phyloP scores from a whole-genome alignment of 2,329 filamentous ascomycete genomes.

The Pseudopyrenochaeta lycopersici region DNA sequence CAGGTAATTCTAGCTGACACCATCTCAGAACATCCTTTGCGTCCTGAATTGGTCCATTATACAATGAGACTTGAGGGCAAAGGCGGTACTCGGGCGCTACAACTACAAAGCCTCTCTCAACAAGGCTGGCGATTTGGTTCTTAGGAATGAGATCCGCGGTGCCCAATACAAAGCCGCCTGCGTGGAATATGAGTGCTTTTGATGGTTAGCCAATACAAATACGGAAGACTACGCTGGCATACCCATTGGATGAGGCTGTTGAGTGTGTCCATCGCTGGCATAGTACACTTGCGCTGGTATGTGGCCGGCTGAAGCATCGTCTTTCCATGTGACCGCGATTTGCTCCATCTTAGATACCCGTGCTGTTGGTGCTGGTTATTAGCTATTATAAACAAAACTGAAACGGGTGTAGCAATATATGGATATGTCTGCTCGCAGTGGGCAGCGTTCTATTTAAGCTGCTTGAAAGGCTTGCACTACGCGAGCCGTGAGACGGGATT shows the following conservation, averaged over 20 bases:
- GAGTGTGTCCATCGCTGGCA: neutral
- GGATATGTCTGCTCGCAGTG: neutral
- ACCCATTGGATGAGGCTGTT: constrained; percentile 2
- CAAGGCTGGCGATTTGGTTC: constrained; percentile 1
- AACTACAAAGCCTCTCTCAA: constrained; percentile 8
- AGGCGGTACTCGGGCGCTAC: constrained; percentile 8
- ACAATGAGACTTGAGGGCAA: constrained; percentile 4
- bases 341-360: neutral
- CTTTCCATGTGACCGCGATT: constrained; percentile 2
- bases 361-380: neutral
- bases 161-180: constrained; percentile 12
- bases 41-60: constrained; percentile 6
- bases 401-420: neutral
- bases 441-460: too few species aligned
- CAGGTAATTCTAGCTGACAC: neutral
- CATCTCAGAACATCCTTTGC: constrained; percentile 3
- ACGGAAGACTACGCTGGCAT: neutral
- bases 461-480: too few species aligned
- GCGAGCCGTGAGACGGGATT: too few species aligned
- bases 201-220: neutral
- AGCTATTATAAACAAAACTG: neutral
- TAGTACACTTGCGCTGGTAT: constrained; percentile 6
- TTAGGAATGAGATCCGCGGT: constrained; percentile 1
- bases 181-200: constrained; percentile 9
- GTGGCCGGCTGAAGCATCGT: neutral